phyloP scores from a whole-genome alignment of 2,329 filamentous ascomycete species.

The Sphaerulina vaccinii region DNA sequence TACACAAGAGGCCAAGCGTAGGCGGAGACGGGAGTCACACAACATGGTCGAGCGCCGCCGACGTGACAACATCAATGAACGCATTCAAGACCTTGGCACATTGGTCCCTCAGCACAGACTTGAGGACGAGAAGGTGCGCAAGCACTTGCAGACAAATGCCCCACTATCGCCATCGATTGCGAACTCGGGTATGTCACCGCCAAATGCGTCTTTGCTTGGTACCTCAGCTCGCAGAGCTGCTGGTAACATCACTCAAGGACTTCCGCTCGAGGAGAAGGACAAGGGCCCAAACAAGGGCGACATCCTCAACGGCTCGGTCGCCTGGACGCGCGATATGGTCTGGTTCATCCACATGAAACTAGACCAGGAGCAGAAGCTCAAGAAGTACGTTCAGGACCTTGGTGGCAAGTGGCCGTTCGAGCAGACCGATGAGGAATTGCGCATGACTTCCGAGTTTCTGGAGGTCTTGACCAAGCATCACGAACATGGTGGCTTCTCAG shows the following conservation, averaged over 20 bases:
- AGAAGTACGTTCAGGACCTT: constrained; percentile 69
- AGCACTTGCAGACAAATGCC: constrained; percentile 89
- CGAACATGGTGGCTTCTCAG: constrained; percentile 61
- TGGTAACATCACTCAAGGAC: constrained; percentile 83
- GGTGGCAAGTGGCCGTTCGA: constrained; percentile 78
- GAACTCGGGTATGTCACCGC: constrained; percentile 64
- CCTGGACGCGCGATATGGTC: constrained; percentile 97
- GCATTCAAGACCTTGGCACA: constrained; percentile 93
- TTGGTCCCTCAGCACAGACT: constrained; percentile 88
- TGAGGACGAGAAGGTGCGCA: constrained; percentile 95
- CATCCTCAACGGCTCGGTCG: constrained; percentile 93
- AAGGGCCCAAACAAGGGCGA: constrained; percentile 99
- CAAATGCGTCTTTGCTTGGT: constrained; percentile 82
- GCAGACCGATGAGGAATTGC: constrained; percentile 84
- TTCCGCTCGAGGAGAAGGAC: constrained; percentile 95
- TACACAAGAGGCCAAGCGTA: constrained; percentile 89
- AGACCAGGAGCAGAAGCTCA: constrained; percentile 82
- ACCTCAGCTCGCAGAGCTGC: constrained; percentile 71
- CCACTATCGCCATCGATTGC: constrained; percentile 77
- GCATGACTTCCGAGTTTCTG: constrained; percentile 91
- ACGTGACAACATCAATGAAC: constrained; percentile 97
- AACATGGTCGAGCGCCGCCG: constrained; percentile 93
- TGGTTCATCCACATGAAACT: constrained; percentile 91
- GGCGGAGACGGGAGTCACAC: constrained; percentile 87
- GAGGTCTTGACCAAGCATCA: constrained; percentile 84